A percentile compares a stretch with the other conserved stretches of the same genome.
Evolutionary conservation across 768 basidiomycete species (phyloP).

Genomic region (Nidula microcarpa): DNA sequence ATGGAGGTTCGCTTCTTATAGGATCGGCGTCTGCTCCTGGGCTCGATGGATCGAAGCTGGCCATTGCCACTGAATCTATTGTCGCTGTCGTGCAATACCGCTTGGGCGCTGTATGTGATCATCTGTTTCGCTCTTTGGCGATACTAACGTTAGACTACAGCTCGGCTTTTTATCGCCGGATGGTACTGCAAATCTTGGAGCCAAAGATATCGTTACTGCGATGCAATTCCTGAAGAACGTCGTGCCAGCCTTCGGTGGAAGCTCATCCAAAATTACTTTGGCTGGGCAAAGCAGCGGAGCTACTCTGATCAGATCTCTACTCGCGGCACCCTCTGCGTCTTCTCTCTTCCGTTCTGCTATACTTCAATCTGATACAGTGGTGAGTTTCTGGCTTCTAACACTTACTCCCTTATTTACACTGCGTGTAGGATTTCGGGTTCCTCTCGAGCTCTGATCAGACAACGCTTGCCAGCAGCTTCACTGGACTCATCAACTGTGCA

Average conservation of each 20-base stretch:
- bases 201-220: slow-evolving; percentile 65
- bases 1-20: slow-evolving; percentile 76
- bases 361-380: slow-evolving; percentile 87
- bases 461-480: slow-evolving; percentile 51
- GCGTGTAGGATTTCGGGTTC: slow-evolving; percentile 68
- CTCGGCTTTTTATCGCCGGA: slow-evolving; percentile 75
- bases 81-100: slow-evolving; percentile 85
- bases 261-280: slow-evolving; percentile 59
- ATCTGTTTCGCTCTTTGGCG: background rate
- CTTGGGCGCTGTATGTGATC: slow-evolving; percentile 59
- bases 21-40: slow-evolving; percentile 73
- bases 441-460: slow-evolving; percentile 50
- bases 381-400: slow-evolving; percentile 20
- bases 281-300: slow-evolving; percentile 86
- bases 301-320: slow-evolving; percentile 70
- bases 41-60: slow-evolving; percentile 76
- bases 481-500: slow-evolving; percentile 40
- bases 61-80: slow-evolving; percentile 66
- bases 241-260: slow-evolving; percentile 66
- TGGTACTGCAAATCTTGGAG: slow-evolving; percentile 67
- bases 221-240: slow-evolving; percentile 59
- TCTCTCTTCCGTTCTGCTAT: slow-evolving; percentile 76
- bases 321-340: slow-evolving; percentile 68
- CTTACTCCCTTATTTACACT: background rate
- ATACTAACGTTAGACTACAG: slow-evolving; percentile 25